Conservation (phyloP, 331 rosid species). For the Erythrophleum ivorense region DNA sequence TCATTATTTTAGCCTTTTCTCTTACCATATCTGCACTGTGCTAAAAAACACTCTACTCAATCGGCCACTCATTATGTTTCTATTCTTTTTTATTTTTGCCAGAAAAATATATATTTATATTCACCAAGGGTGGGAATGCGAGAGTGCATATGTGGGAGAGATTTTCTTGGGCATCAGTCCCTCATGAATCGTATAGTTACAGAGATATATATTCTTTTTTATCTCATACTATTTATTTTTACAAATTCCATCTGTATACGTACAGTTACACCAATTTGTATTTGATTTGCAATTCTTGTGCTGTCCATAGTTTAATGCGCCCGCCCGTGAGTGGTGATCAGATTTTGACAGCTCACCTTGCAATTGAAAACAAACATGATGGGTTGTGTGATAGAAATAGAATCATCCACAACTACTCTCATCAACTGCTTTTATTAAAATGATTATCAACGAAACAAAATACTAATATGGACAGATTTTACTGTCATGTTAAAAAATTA, state of each 20-base stretch:
- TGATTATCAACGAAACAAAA: no score
- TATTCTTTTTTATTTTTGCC: neutral
- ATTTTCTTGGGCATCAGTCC: neutral
- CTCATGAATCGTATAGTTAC: neutral
- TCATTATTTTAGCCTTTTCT: slow-evolving; percentile 65
- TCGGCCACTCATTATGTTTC: neutral
- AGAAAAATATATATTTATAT: no score
- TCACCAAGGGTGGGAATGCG: neutral
- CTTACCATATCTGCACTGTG: neutral
- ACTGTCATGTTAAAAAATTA: no score
- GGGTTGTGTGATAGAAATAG: neutral
- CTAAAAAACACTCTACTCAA: neutral
- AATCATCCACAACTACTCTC: neutral
- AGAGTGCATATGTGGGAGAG: neutral
- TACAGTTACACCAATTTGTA: neutral
- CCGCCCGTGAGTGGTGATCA: neutral
- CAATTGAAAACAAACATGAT: neutral
- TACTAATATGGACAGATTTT: no score
- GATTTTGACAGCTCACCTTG: neutral
- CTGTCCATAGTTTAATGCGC: neutral
- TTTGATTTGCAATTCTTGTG: neutral
- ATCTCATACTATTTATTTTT: no score
- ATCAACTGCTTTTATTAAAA: neutral
- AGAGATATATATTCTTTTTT: neutral
- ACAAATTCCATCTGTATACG: neutral